Conservation (phyloP, 768 basidiomycete species). For the Podaxis sp. region DNA sequence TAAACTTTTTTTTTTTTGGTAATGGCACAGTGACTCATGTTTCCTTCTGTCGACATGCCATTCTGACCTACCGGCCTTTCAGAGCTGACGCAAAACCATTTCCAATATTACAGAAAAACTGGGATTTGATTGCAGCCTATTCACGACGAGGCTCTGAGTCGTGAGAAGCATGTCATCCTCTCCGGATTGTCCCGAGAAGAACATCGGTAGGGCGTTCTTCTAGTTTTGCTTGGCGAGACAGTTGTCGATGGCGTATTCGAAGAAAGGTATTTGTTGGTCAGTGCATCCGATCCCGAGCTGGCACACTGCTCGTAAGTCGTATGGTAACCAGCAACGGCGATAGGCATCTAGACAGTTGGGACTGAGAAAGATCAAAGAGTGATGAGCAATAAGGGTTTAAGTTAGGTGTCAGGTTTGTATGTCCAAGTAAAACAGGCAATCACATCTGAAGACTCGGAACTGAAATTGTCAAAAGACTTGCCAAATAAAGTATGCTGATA, state of each 20-base stretch:
- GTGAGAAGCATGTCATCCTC: not conserved
- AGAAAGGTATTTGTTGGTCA: not conserved
- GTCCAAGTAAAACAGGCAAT: no score
- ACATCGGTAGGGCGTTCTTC: not conserved
- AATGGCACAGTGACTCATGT: not conserved
- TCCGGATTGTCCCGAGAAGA: not conserved
- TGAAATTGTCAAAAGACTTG: no score
- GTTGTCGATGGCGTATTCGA: not conserved
- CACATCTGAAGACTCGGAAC: no score
- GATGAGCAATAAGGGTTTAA: no score
- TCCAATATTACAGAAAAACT: not conserved
- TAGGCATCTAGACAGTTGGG: not conserved
- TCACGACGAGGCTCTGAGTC: not conserved
- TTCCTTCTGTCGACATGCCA: not conserved
- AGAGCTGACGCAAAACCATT: not conserved
- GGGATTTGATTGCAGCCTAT: not conserved
- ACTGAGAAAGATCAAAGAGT: not conserved
- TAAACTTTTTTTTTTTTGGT: no score
- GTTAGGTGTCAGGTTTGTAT: no score
- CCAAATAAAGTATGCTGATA: no score
- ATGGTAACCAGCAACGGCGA: not conserved
- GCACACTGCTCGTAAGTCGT: not conserved
- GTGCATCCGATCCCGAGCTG: not conserved
- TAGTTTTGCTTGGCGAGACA: not conserved
- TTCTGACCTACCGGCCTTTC: not conserved